These are phyloP conservation scores for Colletotrichum orchidophilum DNA, from an alignment of 2,329 filamentous ascomycete genomes.

Conservation along the genomic window DNA sequence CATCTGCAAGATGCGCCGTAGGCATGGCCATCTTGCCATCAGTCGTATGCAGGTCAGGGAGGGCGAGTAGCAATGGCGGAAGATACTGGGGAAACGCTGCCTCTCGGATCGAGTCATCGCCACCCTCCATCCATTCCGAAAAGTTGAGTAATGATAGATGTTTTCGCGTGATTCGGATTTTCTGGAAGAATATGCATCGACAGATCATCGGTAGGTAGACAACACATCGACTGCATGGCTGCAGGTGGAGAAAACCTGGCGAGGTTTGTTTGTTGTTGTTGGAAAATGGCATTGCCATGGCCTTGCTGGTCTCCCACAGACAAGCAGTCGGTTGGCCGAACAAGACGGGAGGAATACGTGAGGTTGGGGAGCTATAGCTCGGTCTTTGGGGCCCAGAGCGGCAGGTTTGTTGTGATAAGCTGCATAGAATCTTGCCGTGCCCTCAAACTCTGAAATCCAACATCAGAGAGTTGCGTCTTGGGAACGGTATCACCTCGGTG, in stretches of 20 bases:
- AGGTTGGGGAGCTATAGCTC: not conserved
- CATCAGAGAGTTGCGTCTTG: conserved; percentile 28
- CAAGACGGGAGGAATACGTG: not conserved
- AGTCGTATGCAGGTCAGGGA: conserved; percentile 19
- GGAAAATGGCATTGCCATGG: not conserved
- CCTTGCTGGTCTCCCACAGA: not conserved
- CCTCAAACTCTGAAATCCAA: conserved; percentile 14
- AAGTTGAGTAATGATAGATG: not conserved
- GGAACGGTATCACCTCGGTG: conserved; percentile 31
- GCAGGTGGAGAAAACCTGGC: not conserved
- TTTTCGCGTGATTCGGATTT: not conserved
- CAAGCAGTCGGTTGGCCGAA: not conserved
- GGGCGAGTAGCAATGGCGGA: conserved; percentile 10
- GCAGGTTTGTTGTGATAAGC: conserved; percentile 4
- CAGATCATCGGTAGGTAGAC: not conserved
- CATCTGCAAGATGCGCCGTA: conserved; percentile 24
- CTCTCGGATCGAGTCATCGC: conserved; percentile 5
- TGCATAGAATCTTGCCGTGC: conserved; percentile 3
- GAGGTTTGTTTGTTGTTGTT: not conserved
- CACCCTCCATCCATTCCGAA: not conserved
- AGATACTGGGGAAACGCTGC: not conserved
- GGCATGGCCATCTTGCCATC: conserved; percentile 20
- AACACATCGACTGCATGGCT: not conserved
- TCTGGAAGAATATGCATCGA: not conserved
- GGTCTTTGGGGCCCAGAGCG: not conserved